Percentiles rank a stretch among this genome's conserved stretches.
These are phyloP conservation scores for Gymnopus androsaceus DNA, from an alignment of 1,284 basidiomycete species.

Conservation along the genomic window DNA sequence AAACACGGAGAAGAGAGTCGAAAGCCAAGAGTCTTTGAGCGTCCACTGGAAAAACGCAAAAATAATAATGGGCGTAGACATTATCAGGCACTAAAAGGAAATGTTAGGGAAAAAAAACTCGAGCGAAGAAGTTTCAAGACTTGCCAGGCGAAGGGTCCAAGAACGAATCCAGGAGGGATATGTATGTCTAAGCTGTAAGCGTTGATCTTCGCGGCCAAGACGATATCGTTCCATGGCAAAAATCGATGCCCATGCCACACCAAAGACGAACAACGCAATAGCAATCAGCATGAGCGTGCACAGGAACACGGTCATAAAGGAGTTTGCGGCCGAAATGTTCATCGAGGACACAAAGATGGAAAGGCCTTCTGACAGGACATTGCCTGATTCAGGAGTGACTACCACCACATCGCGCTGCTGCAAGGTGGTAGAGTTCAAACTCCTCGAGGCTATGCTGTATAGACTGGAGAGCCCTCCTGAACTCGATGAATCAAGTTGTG, in stretches of 20 bases:
- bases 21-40: conserved; percentile 81
- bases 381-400: conserved; percentile 64
- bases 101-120: conserved; percentile 9
- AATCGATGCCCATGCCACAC: conserved; percentile 51
- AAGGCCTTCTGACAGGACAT: conserved; percentile 75
- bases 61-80: conserved; percentile 69
- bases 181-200: conserved; percentile 35
- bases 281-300: conserved; percentile 64
- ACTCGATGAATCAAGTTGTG: conserved; percentile 15
- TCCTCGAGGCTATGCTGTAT: conserved; percentile 3
- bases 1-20: conserved; percentile 67
- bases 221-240: conserved; percentile 33
- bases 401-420: conserved; percentile 53
- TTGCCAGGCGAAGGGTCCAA: conserved; percentile 63
- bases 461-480: neutral
- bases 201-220: conserved; percentile 26
- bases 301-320: conserved; percentile 83
- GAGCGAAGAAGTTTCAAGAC: conserved; percentile 22
- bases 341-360: conserved; percentile 80
- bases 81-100: conserved; percentile 57
- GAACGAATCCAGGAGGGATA: conserved; percentile 53
- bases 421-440: conserved; percentile 6
- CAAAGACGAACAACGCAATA: conserved; percentile 53
- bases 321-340: conserved; percentile 77
- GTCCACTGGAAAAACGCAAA: conserved; percentile 91